phyloP scores from a whole-genome alignment of 106 monocot species.

The Gastrodia elata region DNA sequence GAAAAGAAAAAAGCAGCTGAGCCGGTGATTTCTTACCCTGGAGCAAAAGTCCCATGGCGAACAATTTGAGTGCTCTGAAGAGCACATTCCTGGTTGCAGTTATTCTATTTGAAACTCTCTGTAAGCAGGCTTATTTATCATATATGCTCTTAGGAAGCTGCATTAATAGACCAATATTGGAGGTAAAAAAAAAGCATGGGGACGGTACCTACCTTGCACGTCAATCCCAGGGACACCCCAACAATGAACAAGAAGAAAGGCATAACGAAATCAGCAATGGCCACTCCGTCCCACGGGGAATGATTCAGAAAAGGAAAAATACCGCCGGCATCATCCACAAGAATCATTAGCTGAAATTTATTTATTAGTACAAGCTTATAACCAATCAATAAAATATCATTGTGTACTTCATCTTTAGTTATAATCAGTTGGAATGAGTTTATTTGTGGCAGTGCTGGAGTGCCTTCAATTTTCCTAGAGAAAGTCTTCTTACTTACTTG shows the following conservation, averaged over 20 bases:
- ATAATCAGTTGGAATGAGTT: too few relatives aligned
- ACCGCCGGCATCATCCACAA: constrained; percentile 82
- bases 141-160: too few relatives aligned
- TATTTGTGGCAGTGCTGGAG: too few relatives aligned
- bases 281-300: constrained; percentile 92
- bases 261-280: constrained; percentile 92
- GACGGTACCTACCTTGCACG: constrained; percentile 82
- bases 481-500: too few relatives aligned
- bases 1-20: background rate
- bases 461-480: too few relatives aligned
- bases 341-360: constrained; percentile 77
- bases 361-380: too few relatives aligned
- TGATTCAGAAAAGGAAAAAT: constrained; percentile 71
- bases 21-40: constrained; percentile 37
- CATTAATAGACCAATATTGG: background rate
- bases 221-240: constrained; percentile 68
- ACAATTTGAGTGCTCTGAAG: constrained; percentile 44
- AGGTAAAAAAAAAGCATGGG: background rate
- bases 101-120: constrained; percentile 46
- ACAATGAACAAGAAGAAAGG: constrained; percentile 97
- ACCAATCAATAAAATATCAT: too few relatives aligned
- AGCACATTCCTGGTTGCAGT: constrained; percentile 41
- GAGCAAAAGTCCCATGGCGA: constrained; percentile 43
- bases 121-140: background rate
- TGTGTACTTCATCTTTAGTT: too few relatives aligned